Percentiles rank a stretch among this genome's conserved stretches.
Conservation (phyloP, 2,329 filamentous ascomycete genomes). For the Drechslera avenae region DNA sequence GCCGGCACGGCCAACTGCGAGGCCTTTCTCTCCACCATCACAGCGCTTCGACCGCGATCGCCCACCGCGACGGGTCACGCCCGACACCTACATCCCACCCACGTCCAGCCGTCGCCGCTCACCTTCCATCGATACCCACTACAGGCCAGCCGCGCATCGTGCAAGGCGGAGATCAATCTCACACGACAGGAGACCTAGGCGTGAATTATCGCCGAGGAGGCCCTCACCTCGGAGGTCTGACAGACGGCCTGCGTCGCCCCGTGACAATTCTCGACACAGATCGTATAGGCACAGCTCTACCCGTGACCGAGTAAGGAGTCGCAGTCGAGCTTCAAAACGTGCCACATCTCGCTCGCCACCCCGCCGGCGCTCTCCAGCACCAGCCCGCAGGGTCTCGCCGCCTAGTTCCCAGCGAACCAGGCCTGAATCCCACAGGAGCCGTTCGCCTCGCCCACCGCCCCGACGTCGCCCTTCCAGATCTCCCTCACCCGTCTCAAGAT, state of each 20-base stretch:
- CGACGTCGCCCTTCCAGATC: conserved; percentile 40
- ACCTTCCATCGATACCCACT: conserved; percentile 48
- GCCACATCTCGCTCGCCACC: conserved; percentile 41
- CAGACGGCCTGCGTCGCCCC: conserved; percentile 33
- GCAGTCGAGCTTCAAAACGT: conserved; percentile 32
- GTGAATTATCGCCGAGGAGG: conserved; percentile 35
- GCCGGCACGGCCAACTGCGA: conserved; percentile 33
- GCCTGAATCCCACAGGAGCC: conserved; percentile 26
- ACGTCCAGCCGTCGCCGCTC: conserved; percentile 47
- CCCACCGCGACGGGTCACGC: conserved; percentile 41
- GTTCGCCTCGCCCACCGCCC: conserved; percentile 31
- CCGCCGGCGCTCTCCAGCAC: conserved; percentile 35
- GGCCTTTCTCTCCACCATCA: conserved; percentile 41
- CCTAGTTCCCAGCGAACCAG: conserved; percentile 23
- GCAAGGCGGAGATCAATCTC: conserved; percentile 41
- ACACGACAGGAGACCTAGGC: conserved; percentile 37
- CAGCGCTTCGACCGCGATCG: conserved; percentile 40
- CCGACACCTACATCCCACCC: conserved; percentile 44
- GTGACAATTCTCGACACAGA: conserved; percentile 28
- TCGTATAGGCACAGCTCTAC: conserved; percentile 20
- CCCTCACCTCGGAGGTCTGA: conserved; percentile 39
- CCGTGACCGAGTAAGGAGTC: conserved; percentile 32
- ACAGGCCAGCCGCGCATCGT: conserved; percentile 39
- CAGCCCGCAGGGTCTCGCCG: conserved; percentile 33
- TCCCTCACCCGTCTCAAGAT: conserved; percentile 25